Base-by-base conservation (phyloP, 2,329 filamentous ascomycete genomes). In the Proliferodiscus dingleyae region DNA sequence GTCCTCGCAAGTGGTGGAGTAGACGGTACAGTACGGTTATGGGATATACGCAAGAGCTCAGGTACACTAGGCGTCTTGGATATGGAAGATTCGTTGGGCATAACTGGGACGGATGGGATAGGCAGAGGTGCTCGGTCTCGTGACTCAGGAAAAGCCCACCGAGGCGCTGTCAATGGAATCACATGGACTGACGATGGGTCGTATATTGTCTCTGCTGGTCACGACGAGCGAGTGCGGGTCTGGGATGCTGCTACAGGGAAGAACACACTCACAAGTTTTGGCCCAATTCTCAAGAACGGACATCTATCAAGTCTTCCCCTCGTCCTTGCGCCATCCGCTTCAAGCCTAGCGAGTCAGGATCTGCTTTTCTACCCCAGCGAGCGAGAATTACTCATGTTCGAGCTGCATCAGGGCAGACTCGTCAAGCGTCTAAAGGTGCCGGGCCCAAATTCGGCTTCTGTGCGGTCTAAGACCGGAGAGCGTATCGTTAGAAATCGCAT, bases 181-280 rank as follows among this genome's bases (percentile, higher is more conserved):
- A 74, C 82, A 1, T 97, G 89, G 89, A 90, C 86, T 1, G 82
- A 88, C 49, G 83, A 89, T 60, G 89, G 89, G 1, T 72, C 71
- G 11, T 83, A 85, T 61, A 73, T 97, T 15, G 73, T 96, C 10
- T 89, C 86, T 1, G 78, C 87, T 2, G 90, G 89, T 0, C 85
- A 94, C 47, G 93, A 97, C 63, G 76, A 87, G 39, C 80, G 85
- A 7, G 83, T 97, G 51, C 79, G 90, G 4, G 87, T 96, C 1
- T 97, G 91, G 91, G 78, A 95, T 61, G 80, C 86, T 2, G 74
- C 74, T 0, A 87, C 80, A 0, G 89, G 89, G 2, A 85, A 85
- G 15, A 96, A 97, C 64, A 94, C 87, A 0, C 78, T 96, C 5
- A 87, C 86, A 0, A 90, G 85, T 63, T 97, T 96, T 61, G 89